phyloP scores from a whole-genome alignment of 139 green algal genomes.

The Closterium sp. region DNA sequence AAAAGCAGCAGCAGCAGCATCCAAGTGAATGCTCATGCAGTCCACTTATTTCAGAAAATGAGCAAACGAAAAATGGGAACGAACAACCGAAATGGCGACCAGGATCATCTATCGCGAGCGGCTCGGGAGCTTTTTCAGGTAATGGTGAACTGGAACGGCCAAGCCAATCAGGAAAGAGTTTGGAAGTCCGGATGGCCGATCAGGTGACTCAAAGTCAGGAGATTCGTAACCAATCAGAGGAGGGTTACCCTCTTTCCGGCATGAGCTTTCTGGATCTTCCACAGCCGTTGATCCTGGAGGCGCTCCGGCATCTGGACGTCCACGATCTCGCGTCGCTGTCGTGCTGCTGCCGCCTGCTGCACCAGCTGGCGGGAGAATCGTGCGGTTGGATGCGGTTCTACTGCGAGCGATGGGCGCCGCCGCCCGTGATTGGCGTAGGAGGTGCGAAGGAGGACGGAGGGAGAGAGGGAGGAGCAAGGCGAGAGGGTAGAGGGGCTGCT shows the following conservation, averaged over 20 bases:
- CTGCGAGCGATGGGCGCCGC: constrained; percentile 28
- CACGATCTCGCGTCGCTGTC: neutral
- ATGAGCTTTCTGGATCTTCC: constrained; percentile 16
- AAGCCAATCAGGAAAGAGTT: neutral
- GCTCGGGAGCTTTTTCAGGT: no score
- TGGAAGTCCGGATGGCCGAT: neutral
- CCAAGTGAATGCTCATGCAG: no score
- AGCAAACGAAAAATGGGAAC: no score
- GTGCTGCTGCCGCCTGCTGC: constrained; percentile 19
- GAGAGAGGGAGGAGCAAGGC: neutral
- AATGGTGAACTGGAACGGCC: neutral
- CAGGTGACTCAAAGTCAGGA: neutral
- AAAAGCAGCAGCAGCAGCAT: no score
- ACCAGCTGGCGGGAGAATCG: constrained; percentile 8
- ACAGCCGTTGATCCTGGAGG: constrained; percentile 23
- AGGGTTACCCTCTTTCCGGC: neutral
- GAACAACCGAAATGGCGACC: no score
- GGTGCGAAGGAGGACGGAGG: neutral
- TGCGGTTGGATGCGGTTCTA: constrained; percentile 31
- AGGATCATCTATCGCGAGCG: no score
- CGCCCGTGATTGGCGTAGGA: neutral
- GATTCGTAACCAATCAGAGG: neutral
- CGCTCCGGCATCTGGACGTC: constrained; percentile 9
- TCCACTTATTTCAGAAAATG: no score
- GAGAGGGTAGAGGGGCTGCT: neutral